These are phyloP conservation scores for Trametes sp. DNA, from an alignment of 1,284 basidiomycete genomes.

Conservation along the genomic window DNA sequence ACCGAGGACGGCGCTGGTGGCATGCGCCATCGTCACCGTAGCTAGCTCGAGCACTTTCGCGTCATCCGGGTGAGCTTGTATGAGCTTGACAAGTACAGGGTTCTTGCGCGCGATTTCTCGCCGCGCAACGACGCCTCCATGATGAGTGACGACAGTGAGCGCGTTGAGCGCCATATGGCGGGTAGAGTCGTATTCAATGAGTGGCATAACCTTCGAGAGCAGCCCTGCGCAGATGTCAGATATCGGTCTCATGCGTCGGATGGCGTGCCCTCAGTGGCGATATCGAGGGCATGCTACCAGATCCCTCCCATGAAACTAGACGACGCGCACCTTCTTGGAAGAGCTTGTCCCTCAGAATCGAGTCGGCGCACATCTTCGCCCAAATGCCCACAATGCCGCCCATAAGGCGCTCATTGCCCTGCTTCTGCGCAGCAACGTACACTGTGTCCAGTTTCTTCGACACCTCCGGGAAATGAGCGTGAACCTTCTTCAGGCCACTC, in stretches of 20 bases:
- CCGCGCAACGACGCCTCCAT: constrained; percentile 59
- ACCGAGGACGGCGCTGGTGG: constrained; percentile 54
- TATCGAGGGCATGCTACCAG: too few relatives aligned
- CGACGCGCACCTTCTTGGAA: constrained; percentile 57
- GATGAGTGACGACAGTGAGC: constrained; percentile 65
- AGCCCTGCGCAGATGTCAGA: constrained; percentile 49
- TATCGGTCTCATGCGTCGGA: neutral
- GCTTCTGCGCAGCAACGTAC: constrained; percentile 31
- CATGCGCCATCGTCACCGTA: constrained; percentile 61
- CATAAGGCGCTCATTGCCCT: constrained; percentile 37
- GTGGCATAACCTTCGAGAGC: constrained; percentile 58
- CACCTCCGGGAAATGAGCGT: constrained; percentile 60
- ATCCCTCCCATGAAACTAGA: too few relatives aligned
- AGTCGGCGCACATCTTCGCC: constrained; percentile 67
- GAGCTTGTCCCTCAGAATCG: constrained; percentile 63
- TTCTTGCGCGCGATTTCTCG: constrained; percentile 57
- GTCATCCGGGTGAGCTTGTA: constrained; percentile 60
- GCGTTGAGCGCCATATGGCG: constrained; percentile 62
- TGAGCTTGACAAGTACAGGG: constrained; percentile 49
- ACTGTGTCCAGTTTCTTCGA: constrained; percentile 53
- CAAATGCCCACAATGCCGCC: constrained; percentile 68
- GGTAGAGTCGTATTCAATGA: constrained; percentile 54
- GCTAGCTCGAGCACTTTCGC: constrained; percentile 55
- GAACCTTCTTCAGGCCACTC: constrained; percentile 67
- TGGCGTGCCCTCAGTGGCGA: too few relatives aligned